Conservation (phyloP, 768 basidiomycete species). For the Steccherinum ochraceum region DNA sequence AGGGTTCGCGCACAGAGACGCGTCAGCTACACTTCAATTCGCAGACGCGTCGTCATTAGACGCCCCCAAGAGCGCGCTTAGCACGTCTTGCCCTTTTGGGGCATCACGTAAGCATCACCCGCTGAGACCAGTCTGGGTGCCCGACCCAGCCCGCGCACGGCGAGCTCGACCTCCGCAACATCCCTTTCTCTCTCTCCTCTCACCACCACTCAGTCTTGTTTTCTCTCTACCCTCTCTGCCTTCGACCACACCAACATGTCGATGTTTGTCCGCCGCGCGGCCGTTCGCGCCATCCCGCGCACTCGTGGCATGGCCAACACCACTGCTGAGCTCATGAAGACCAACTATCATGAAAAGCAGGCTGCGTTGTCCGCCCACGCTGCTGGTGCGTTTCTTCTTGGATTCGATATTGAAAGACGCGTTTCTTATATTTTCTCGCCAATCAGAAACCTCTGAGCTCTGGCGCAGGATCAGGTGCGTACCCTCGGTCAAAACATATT, state of each 20-base stretch:
- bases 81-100: neutral
- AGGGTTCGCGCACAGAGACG: slow-evolving; percentile 4
- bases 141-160: neutral
- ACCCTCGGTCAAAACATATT: neutral
- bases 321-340: slow-evolving; percentile 20
- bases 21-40: slow-evolving; percentile 12
- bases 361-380: slow-evolving; percentile 17
- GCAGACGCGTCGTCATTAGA: slow-evolving; percentile 10
- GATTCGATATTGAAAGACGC: neutral
- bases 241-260: too few relatives aligned
- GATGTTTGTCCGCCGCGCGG: slow-evolving; percentile 41
- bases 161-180: neutral
- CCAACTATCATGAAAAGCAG: slow-evolving; percentile 15
- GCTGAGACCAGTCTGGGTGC: neutral
- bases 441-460: slow-evolving; percentile 68
- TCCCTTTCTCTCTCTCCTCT: neutral
- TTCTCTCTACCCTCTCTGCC: too few relatives aligned
- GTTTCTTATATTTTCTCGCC: too few relatives aligned
- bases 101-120: slow-evolving; percentile 13
- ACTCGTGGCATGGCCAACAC: slow-evolving; percentile 21
- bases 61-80: neutral
- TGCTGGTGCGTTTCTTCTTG: slow-evolving; percentile 20
- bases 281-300: slow-evolving; percentile 35
- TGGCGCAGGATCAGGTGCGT: slow-evolving; percentile 85
- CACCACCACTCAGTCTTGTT: slow-evolving; percentile 7